Evolutionary conservation across 345 rosid species (phyloP), one percentile per base, ranked within the genome.

Genomic region (Combretum micranthum): DNA sequence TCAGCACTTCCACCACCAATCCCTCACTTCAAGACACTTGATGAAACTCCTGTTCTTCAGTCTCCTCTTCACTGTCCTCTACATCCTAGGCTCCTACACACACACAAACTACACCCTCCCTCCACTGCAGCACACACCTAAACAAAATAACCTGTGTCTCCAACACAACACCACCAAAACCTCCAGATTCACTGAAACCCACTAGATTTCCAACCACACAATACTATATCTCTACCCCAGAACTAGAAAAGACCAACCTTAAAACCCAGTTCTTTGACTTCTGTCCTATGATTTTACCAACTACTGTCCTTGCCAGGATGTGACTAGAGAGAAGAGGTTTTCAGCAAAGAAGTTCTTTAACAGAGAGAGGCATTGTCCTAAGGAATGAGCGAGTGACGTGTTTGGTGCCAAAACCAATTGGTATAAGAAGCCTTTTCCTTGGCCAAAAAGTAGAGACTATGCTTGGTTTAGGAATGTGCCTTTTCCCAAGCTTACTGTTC

Each of bases 401-500:
- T 54, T 72, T 83, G 73, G 60, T 88, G 18, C 86, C 87, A 18
- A 71, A 54, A 32, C 93, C 93, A n/a, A 37, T 16, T 45, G 82
- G 83, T 85, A 83, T 72, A 72, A 49, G 65, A 78, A 19, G 15
- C 77, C 88, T 2, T 72, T 87, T 51, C 42, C 60, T 4, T 88
- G 96, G 90, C 93, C 93, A 12, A 57, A 76, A 62, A 77, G 88
- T 53, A 77, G 79, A 62, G 76, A 53, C 61, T 62, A 62, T 59
- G 79, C 75, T 53, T 76, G 85, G 88, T 81, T 73, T 75, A 73
- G 61, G 57, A 83, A 85, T 57, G 79, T 83, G 42, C 90, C 96
- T 3, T 80, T 59, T 46, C 80, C 79, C 52, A 57, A 60, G 59
- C 76, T 85, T 42, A 74, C 64, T 18, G 64, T 52, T 71, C 49